Conservation (phyloP, 2,329 filamentous ascomycete species). For the Akanthomyces muscarius region DNA sequence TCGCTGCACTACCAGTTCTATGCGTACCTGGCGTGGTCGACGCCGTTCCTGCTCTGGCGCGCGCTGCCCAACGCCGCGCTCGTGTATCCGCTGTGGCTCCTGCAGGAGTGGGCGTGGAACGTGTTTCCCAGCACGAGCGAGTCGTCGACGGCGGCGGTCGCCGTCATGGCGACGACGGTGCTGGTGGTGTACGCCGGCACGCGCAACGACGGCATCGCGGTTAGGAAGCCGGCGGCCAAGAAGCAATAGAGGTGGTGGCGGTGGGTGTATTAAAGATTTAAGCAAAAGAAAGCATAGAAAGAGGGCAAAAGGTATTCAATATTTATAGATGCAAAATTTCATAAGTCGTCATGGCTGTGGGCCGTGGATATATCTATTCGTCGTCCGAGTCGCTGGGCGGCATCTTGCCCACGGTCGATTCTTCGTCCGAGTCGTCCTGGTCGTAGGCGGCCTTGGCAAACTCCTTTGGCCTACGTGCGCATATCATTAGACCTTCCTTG, state of each 20-base stretch:
- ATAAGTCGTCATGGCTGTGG: conserved; percentile 18
- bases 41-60: conserved; percentile 82
- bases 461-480: conserved; percentile 65
- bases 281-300: background rate
- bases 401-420: conserved; percentile 79
- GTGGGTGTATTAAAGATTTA: background rate
- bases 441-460: conserved; percentile 64
- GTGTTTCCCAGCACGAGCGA: conserved; percentile 71
- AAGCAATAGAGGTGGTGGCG: conserved; percentile 11
- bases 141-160: conserved; percentile 63
- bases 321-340: conserved; percentile 30
- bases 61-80: conserved; percentile 63
- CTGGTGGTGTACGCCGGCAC: conserved; percentile 58
- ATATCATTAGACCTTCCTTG: background rate
- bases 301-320: background rate
- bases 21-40: conserved; percentile 84
- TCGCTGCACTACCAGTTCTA: conserved; percentile 96
- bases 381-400: conserved; percentile 78
- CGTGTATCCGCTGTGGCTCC: conserved; percentile 66
- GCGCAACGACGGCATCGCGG: conserved; percentile 34
- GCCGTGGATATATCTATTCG: conserved; percentile 37
- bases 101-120: conserved; percentile 93
- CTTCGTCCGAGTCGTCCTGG: conserved; percentile 67
- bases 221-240: conserved; percentile 22
- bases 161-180: conserved; percentile 64